These are phyloP conservation scores for Colletotrichum endophyticum DNA, from an alignment of 2,329 filamentous ascomycete species.

Conservation along the genomic window DNA sequence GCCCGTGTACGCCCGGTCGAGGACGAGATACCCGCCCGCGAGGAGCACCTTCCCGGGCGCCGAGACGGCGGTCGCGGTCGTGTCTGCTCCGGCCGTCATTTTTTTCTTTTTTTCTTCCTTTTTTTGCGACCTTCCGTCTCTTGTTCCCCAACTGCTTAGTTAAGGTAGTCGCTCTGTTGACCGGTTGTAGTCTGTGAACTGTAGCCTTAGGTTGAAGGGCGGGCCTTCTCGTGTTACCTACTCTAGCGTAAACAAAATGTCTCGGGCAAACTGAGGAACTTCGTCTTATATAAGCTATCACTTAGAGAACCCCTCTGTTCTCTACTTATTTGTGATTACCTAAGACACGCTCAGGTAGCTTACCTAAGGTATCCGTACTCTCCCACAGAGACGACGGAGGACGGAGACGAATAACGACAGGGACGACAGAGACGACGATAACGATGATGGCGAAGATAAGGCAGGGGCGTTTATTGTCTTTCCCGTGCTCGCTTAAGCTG, in stretches of 20 bases:
- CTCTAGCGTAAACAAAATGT: too few relatives aligned
- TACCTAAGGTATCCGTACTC: too few relatives aligned
- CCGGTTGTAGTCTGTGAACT: background rate
- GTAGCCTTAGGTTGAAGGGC: background rate
- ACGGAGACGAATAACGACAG: too few relatives aligned
- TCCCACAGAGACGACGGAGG: too few relatives aligned
- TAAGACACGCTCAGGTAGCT: too few relatives aligned
- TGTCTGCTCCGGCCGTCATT: conserved; percentile 26
- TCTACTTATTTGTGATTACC: too few relatives aligned
- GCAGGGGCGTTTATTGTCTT: background rate
- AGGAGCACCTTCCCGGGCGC: conserved; percentile 96
- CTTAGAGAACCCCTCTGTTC: too few relatives aligned
- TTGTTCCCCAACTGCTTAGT: background rate
- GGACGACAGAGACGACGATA: too few relatives aligned
- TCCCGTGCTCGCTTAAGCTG: background rate
- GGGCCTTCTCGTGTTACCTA: background rate
- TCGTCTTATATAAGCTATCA: too few relatives aligned
- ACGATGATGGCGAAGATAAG: too few relatives aligned
- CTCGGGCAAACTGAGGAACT: too few relatives aligned
- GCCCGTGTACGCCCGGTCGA: conserved; percentile 85
- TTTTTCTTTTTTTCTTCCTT: background rate
- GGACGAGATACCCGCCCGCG: conserved; percentile 92
- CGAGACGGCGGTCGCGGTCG: conserved; percentile 69
- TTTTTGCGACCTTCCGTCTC: background rate
- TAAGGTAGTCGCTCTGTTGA: background rate